Percentiles rank a stretch among this genome's conserved stretches.
phyloP scores from a whole-genome alignment of 2,329 filamentous ascomycete genomes.

The Monosporascus ibericus region DNA sequence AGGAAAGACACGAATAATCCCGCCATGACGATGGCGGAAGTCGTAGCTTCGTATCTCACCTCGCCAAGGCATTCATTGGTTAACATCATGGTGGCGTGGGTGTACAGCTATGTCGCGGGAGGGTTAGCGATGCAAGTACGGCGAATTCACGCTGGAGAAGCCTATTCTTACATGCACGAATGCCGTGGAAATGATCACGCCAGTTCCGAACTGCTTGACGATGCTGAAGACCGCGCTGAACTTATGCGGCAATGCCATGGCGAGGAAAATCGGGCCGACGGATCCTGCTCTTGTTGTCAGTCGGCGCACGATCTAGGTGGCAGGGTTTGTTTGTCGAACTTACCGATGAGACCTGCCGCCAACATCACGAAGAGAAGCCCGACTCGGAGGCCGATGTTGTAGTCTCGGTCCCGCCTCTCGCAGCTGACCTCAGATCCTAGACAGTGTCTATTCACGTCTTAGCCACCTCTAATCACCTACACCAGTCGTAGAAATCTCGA shows the following conservation, averaged over 20 bases:
- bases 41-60: constrained; percentile 61
- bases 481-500: too few relatives aligned
- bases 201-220: constrained; percentile 69
- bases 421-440: too few relatives aligned
- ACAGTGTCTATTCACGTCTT: constrained; percentile 37
- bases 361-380: constrained; percentile 69
- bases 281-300: constrained; percentile 35
- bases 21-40: constrained; percentile 66
- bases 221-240: constrained; percentile 49
- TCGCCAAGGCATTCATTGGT: constrained; percentile 60
- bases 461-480: not conserved
- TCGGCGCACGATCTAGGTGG: too few relatives aligned
- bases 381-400: constrained; percentile 62
- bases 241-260: constrained; percentile 48
- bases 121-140: not conserved
- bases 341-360: constrained; percentile 59
- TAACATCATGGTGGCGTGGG: constrained; percentile 69
- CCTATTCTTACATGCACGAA: constrained; percentile 54
- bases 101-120: constrained; percentile 53
- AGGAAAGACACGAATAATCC: constrained; percentile 68
- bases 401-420: constrained; percentile 42
- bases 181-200: constrained; percentile 65
- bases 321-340: constrained; percentile 2
- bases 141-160: not conserved
- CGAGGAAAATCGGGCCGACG: constrained; percentile 60